phyloP scores from a whole-genome alignment of 352 stramenopile species.

The Phytophthora sp. region DNA sequence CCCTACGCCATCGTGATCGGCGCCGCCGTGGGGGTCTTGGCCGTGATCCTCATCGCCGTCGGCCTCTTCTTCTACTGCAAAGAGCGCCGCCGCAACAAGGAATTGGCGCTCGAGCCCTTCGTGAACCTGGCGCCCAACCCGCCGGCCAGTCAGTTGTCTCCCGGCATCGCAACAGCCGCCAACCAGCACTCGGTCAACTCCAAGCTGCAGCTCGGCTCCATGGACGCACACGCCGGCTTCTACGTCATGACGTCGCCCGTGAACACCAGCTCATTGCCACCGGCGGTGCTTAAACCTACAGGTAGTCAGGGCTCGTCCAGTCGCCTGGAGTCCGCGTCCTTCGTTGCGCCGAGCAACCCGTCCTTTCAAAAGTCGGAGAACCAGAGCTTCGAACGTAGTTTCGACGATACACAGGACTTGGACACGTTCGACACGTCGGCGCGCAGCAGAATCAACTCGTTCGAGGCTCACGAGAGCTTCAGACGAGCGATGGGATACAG shows the following conservation, averaged over 20 bases:
- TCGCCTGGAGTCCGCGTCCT: slow-evolving; percentile 7
- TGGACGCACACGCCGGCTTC: slow-evolving; percentile 23
- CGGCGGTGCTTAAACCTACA: slow-evolving; percentile 19
- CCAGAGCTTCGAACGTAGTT: slow-evolving; percentile 14
- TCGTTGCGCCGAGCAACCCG: slow-evolving; percentile 7
- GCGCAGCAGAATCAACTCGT: slow-evolving; percentile 31
- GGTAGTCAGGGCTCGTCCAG: slow-evolving; percentile 8
- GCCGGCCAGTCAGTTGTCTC: slow-evolving; percentile 27
- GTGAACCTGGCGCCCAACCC: slow-evolving; percentile 36
- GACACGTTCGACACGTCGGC: slow-evolving; percentile 32
- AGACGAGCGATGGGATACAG: slow-evolving; percentile 27
- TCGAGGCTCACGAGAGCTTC: slow-evolving; percentile 33
- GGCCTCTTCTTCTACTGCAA: slow-evolving; percentile 29
- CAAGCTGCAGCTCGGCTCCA: slow-evolving; percentile 11
- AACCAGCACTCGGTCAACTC: slow-evolving; percentile 10
- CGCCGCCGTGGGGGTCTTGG: slow-evolving; percentile 31
- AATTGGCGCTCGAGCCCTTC: slow-evolving; percentile 35
- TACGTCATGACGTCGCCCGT: slow-evolving; percentile 44
- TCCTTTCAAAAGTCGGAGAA: slow-evolving; percentile 2
- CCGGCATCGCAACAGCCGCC: slow-evolving; percentile 26
- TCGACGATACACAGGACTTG: slow-evolving; percentile 13
- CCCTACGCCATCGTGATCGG: slow-evolving; percentile 37
- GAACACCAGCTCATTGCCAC: slow-evolving; percentile 1
- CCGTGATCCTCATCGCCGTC: slow-evolving; percentile 30
- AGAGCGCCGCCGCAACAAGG: slow-evolving; percentile 34